Percentiles rank a stretch among this genome's conserved stretches.
These are phyloP conservation scores for Evansstolkia leycettana DNA, from an alignment of 495 filamentous ascomycete genomes.

Conservation along the genomic window DNA sequence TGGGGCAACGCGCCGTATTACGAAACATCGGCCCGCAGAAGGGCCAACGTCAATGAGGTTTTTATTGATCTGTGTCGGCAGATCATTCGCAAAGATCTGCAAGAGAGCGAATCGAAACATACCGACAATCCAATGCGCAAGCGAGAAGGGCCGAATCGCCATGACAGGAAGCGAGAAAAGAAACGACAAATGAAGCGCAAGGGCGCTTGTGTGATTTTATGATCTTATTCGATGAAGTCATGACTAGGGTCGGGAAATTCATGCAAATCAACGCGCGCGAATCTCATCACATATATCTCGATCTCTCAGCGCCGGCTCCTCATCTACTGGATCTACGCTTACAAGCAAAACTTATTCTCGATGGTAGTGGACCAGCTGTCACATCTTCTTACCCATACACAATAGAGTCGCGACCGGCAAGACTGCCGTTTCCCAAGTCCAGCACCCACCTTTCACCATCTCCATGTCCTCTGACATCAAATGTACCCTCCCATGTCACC, in stretches of 20 bases:
- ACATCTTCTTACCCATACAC: no score
- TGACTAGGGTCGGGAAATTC: no score
- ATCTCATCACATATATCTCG: not conserved
- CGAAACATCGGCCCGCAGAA: constrained; percentile 75
- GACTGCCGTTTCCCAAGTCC: no score
- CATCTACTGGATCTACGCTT: no score
- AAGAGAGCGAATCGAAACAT: constrained; percentile 29
- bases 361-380: no score
- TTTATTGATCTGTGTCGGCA: constrained; percentile 89
- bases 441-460: no score
- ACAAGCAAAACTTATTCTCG: no score
- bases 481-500: no score
- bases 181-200: constrained; percentile 16
- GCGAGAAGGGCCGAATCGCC: constrained; percentile 21
- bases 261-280: not conserved
- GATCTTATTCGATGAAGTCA: constrained; percentile 5
- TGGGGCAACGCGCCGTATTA: constrained; percentile 94
- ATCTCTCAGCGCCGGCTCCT: not conserved
- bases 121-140: constrained; percentile 23
- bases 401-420: no score
- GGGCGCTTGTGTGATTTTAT: constrained; percentile 34
- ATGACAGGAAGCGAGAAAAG: constrained; percentile 21
- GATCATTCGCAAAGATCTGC: constrained; percentile 65
- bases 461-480: no score
- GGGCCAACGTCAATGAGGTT: constrained; percentile 88